These are phyloP conservation scores for Tephrocybe rancida DNA, from an alignment of 768 basidiomycete genomes.

Conservation along the genomic window DNA sequence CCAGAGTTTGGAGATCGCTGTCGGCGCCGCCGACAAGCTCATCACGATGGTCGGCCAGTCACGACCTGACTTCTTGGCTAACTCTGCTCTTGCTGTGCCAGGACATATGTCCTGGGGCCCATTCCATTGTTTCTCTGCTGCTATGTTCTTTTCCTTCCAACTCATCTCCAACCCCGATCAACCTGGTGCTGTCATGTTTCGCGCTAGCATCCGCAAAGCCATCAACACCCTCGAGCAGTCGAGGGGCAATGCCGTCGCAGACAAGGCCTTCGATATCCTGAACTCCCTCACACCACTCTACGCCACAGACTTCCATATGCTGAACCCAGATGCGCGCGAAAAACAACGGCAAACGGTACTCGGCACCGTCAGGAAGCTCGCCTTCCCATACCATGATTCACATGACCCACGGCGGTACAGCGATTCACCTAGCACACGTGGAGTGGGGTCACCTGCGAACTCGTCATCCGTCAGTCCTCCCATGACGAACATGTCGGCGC, in stretches of 20 bases:
- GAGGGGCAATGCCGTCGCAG: slow-evolving; percentile 66
- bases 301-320: slow-evolving; percentile 57
- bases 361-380: slow-evolving; percentile 70
- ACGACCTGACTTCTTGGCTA: slow-evolving; percentile 74
- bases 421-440: slow-evolving; percentile 52
- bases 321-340: slow-evolving; percentile 52
- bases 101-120: slow-evolving; percentile 87
- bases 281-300: slow-evolving; percentile 76
- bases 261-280: slow-evolving; percentile 75
- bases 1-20: slow-evolving; percentile 72
- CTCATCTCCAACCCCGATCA: slow-evolving; percentile 81
- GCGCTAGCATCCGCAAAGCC: slow-evolving; percentile 73
- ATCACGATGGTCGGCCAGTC: slow-evolving; percentile 79
- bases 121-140: slow-evolving; percentile 83
- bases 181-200: slow-evolving; percentile 76
- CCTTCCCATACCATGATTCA: slow-evolving; percentile 80
- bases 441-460: slow-evolving; percentile 56
- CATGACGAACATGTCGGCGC: slow-evolving; percentile 34
- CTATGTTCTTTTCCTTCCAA: slow-evolving; percentile 93
- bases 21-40: slow-evolving; percentile 74
- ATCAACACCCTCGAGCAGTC: slow-evolving; percentile 66
- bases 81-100: slow-evolving; percentile 68
- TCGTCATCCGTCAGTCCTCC: slow-evolving; percentile 64
- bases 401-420: slow-evolving; percentile 52
- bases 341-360: slow-evolving; percentile 64